Percentiles rank a stretch among this genome's conserved stretches.
Evolutionary conservation across 805 yeast genomes (phyloP).

Genomic region (Nakazawaea ishiwadae): DNA sequence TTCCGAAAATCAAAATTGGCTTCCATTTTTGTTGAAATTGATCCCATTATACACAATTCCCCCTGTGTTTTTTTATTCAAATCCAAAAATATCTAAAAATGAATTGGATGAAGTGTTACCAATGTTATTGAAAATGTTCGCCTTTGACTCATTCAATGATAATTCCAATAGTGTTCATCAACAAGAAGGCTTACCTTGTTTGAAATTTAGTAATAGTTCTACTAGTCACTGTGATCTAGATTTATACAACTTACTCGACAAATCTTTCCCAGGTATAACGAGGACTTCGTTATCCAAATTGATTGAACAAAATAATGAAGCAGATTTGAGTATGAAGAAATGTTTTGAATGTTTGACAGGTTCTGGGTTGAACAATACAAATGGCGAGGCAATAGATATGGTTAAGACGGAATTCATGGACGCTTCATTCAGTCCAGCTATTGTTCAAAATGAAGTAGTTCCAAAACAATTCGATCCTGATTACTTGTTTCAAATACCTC

Average conservation of each 20-base stretch:
- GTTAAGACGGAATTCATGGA: no score
- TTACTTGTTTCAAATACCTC: slow-evolving; percentile 29
- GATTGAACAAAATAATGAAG: slow-evolving; percentile 12
- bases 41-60: slow-evolving; percentile 65
- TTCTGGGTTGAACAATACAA: slow-evolving; percentile 29
- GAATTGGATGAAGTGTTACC: slow-evolving; percentile 23
- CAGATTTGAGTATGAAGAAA: slow-evolving; percentile 28
- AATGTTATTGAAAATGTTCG: slow-evolving; percentile 24
- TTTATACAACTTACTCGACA: neutral
- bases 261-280: slow-evolving; percentile 7
- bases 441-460: slow-evolving; percentile 14
- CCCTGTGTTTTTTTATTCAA: slow-evolving; percentile 36
- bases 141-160: slow-evolving; percentile 19
- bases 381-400: slow-evolving; percentile 32
- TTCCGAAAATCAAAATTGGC: slow-evolving; percentile 48
- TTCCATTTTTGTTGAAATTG: slow-evolving; percentile 64
- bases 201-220: slow-evolving; percentile 1
- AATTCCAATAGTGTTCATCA: neutral
- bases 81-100: slow-evolving; percentile 23
- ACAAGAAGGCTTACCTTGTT: neutral
- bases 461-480: slow-evolving; percentile 11
- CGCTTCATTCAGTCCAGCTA: no score
- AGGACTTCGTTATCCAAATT: slow-evolving; percentile 4
- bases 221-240: neutral
- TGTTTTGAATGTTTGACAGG: slow-evolving; percentile 27